A percentile compares a stretch with the other conserved stretches of the same genome.
Evolutionary conservation across 768 basidiomycete species (phyloP).

Genomic region (Mycena olivaceomarginata): DNA sequence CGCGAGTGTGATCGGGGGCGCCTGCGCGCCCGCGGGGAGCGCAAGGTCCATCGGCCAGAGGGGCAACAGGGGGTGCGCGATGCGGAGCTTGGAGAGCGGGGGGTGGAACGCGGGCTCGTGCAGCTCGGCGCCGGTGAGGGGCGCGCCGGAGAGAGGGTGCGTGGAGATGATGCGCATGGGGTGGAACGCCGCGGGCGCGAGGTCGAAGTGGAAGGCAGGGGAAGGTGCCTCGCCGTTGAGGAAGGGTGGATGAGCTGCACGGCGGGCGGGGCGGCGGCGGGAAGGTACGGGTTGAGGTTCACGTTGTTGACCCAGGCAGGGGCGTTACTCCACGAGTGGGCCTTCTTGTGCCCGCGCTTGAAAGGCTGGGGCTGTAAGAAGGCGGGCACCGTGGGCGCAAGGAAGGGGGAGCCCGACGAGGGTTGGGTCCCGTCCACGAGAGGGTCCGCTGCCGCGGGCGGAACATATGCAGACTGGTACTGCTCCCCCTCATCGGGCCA

Average conservation of each 20-base stretch:
- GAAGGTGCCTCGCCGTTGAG: conserved; percentile 57
- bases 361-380: conserved; percentile 15
- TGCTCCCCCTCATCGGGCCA: conserved; percentile 21
- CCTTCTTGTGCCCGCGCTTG: conserved; percentile 23
- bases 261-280: neutral
- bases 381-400: conserved; percentile 14
- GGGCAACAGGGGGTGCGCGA: conserved; percentile 61
- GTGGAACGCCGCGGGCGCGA: conserved; percentile 49
- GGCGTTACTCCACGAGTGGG: conserved; percentile 30
- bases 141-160: neutral
- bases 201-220: conserved; percentile 60
- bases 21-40: conserved; percentile 10
- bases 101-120: conserved; percentile 62
- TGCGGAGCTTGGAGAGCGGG: conserved; percentile 59
- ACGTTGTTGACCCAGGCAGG: conserved; percentile 11
- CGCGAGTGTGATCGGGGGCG: conserved; percentile 33
- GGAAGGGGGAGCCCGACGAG: conserved; percentile 14
- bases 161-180: conserved; percentile 17
- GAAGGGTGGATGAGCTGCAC: conserved; percentile 28
- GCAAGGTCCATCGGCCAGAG: conserved; percentile 64
- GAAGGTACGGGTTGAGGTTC: conserved; percentile 3
- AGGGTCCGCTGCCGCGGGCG: conserved; percentile 34
- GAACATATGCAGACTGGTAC: conserved; percentile 33
- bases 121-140: conserved; percentile 49
- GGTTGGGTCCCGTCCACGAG: conserved; percentile 20